Conservation (phyloP, 1,139 yeast genomes). For the Suhomyces anneliseae region DNA sequence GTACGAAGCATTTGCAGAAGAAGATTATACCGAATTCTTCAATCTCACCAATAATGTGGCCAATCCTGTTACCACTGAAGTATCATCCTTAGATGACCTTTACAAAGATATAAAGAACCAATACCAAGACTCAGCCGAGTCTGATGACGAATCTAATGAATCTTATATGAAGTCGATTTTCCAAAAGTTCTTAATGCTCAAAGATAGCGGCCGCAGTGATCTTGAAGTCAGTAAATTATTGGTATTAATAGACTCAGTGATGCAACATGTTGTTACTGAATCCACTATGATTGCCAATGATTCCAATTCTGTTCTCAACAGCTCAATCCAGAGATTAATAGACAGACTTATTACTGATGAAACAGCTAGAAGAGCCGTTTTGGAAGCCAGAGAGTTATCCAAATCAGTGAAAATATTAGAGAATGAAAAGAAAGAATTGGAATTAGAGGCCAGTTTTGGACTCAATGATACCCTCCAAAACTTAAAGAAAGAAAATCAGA, state of each 20-base stretch:
- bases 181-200: slow-evolving; percentile 26
- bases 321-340: slow-evolving; percentile 36
- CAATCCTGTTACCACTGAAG: slow-evolving; percentile 10
- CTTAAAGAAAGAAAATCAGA: slow-evolving; percentile 19
- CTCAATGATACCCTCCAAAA: slow-evolving; percentile 18
- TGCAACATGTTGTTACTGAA: slow-evolving; percentile 32
- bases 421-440: slow-evolving; percentile 26
- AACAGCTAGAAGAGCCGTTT: slow-evolving; percentile 35
- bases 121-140: slow-evolving; percentile 9
- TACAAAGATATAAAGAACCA: slow-evolving; percentile 18
- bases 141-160: slow-evolving; percentile 13
- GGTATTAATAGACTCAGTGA: slow-evolving; percentile 30
- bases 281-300: slow-evolving; percentile 25
- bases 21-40: slow-evolving; percentile 32
- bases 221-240: slow-evolving; percentile 25
- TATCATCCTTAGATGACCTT: slow-evolving; percentile 23
- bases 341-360: slow-evolving; percentile 36
- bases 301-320: slow-evolving; percentile 28
- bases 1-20: slow-evolving; percentile 42
- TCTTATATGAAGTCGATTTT: slow-evolving; percentile 23
- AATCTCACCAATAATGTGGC: slow-evolving; percentile 11
- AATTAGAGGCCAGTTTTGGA: slow-evolving; percentile 25
- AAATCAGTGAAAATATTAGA: slow-evolving; percentile 24
- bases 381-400: slow-evolving; percentile 29
- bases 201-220: slow-evolving; percentile 23